These are phyloP conservation scores for Kluyveromyces wickerhamii DNA, from an alignment of 805 yeast genomes.

Conservation along the genomic window DNA sequence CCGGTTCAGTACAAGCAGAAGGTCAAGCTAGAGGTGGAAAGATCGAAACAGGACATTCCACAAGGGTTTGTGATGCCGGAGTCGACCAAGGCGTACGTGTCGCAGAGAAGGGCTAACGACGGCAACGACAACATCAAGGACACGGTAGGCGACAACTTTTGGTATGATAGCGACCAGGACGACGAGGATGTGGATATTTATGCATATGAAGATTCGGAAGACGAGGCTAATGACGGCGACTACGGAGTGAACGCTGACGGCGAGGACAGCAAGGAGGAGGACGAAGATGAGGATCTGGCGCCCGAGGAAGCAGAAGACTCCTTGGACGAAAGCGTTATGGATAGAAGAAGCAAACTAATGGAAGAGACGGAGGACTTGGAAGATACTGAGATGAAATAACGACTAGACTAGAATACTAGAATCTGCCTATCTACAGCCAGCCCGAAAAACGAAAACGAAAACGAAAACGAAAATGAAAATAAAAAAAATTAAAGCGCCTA, in stretches of 20 bases:
- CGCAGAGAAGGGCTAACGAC: conserved; percentile 30
- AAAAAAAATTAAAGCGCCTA: too few relatives aligned
- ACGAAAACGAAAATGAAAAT: too few relatives aligned
- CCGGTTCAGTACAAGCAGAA: conserved; percentile 66
- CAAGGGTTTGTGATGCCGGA: conserved; percentile 77
- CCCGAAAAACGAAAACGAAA: too few relatives aligned
- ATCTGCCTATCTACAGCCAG: too few relatives aligned
- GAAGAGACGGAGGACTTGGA: conserved; percentile 6
- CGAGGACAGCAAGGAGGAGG: conserved; percentile 29
- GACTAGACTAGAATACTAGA: too few relatives aligned
- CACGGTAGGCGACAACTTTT: conserved; percentile 65
- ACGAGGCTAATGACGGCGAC: conserved; percentile 21
- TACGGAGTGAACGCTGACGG: conserved; percentile 28
- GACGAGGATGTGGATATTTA: conserved; percentile 57
- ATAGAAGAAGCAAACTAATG: conserved; percentile 11
- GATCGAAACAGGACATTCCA: conserved; percentile 81
- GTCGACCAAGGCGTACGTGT: conserved; percentile 46
- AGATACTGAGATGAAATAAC: conserved; percentile 6
- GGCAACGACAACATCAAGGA: conserved; percentile 3
- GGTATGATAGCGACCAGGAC: conserved; percentile 67
- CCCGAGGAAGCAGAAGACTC: conserved; percentile 4
- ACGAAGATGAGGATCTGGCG: conserved; percentile 26
- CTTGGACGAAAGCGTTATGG: conserved; percentile 8
- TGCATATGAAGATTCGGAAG: conserved; percentile 36
- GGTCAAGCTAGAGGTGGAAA: conserved; percentile 74